These are phyloP conservation scores for Phoenix dactylifera DNA, from an alignment of 176 grass and related monocot species.

Conservation along the genomic window DNA sequence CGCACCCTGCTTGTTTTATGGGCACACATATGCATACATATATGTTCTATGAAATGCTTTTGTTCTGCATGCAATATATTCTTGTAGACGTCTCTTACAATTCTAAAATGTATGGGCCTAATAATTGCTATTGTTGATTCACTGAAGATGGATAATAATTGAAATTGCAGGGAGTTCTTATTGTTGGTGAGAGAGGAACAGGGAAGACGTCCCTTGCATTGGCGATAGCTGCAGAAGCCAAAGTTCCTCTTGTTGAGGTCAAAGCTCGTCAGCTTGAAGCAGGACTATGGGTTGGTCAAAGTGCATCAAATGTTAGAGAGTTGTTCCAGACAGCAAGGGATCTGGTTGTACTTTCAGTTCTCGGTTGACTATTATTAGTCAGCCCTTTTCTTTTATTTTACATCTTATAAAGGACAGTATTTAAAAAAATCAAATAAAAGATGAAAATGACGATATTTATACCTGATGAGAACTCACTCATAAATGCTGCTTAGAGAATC, in stretches of 20 bases:
- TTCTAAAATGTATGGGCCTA: background rate
- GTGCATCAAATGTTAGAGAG: slow-evolving; percentile 26
- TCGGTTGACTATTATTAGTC: background rate
- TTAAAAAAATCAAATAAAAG: too few relatives aligned
- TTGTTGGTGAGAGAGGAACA: slow-evolving; percentile 30
- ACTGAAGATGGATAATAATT: background rate
- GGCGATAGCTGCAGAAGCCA: slow-evolving; percentile 35
- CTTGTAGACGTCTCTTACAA: background rate
- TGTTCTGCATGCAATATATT: background rate
- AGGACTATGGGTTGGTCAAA: slow-evolving; percentile 32
- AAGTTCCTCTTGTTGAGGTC: slow-evolving; percentile 29
- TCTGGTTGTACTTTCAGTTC: slow-evolving; percentile 10
- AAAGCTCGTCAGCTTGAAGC: slow-evolving; percentile 27
- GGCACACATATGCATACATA: too few relatives aligned
- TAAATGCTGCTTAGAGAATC: too few relatives aligned
- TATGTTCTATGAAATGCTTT: too few relatives aligned
- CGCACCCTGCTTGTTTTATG: too few relatives aligned
- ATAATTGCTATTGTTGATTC: background rate
- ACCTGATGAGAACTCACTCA: too few relatives aligned
- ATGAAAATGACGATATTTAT: too few relatives aligned
- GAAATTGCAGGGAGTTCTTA: slow-evolving; percentile 22
- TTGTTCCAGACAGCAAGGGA: slow-evolving; percentile 31
- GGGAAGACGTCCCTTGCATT: slow-evolving; percentile 32
- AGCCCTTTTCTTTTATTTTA: too few relatives aligned
- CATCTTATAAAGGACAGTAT: too few relatives aligned